These are phyloP conservation scores for Fusarium paranaense DNA, from an alignment of 2,329 filamentous ascomycete genomes.

Conservation along the genomic window DNA sequence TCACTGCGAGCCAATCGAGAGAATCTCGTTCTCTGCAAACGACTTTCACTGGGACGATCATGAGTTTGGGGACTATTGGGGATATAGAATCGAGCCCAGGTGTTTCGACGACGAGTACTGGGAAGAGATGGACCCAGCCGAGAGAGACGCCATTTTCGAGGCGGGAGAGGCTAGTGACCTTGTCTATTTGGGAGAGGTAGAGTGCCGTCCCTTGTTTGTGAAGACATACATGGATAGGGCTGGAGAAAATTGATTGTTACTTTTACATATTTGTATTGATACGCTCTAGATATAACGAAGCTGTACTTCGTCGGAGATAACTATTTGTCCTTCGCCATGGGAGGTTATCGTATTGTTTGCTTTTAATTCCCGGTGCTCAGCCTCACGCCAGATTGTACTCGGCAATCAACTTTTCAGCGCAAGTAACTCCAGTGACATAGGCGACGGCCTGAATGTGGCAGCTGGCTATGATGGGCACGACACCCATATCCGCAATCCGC, in stretches of 20 bases:
- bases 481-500: slow-evolving; percentile 38
- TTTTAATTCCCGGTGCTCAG: background rate
- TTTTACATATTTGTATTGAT: background rate
- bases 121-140: background rate
- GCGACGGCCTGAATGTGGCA: slow-evolving; percentile 65
- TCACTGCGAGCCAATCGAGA: background rate
- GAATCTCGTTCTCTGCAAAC: background rate
- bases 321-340: background rate
- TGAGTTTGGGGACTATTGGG: background rate
- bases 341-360: background rate
- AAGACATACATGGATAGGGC: background rate
- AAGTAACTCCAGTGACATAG: slow-evolving; percentile 64
- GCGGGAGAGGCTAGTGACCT: background rate
- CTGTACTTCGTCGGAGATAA: background rate
- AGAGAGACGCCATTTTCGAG: background rate
- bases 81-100: background rate
- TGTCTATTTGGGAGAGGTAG: background rate
- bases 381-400: slow-evolving; percentile 24
- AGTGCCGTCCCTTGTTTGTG: background rate
- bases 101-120: background rate
- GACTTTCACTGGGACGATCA: background rate
- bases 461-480: slow-evolving; percentile 54
- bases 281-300: background rate
- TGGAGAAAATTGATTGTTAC: background rate
- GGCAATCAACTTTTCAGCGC: slow-evolving; percentile 56